Evolutionary conservation across 768 basidiomycete genomes (phyloP).

Genomic region (Trametes sanguinea): DNA sequence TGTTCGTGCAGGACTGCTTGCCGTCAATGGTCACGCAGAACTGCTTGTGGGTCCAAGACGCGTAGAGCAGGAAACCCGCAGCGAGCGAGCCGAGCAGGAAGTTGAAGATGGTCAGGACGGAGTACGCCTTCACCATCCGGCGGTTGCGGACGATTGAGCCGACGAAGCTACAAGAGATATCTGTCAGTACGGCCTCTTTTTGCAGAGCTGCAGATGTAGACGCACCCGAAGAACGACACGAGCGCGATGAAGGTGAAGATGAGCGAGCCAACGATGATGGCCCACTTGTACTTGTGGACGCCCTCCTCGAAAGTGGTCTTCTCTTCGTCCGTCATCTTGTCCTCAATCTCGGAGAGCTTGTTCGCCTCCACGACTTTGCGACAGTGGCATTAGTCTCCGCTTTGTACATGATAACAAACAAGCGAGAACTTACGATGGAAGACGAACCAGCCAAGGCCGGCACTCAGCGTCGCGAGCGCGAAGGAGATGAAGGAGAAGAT

Average conservation of each 20-base stretch:
- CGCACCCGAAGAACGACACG: conserved; percentile 32
- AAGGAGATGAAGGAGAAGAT: conserved; percentile 31
- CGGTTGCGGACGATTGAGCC: conserved; percentile 32
- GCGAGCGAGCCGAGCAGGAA: conserved; percentile 26
- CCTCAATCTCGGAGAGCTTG: conserved; percentile 6
- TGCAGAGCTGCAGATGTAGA: not conserved
- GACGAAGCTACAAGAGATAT: conserved; percentile 26
- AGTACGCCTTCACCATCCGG: conserved; percentile 32
- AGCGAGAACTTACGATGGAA: conserved; percentile 23
- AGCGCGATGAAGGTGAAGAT: conserved; percentile 30
- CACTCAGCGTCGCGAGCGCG: conserved; percentile 5
- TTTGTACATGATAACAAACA: not conserved
- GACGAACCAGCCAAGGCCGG: conserved; percentile 21
- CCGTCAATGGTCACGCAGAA: conserved; percentile 23
- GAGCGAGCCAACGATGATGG: conserved; percentile 23
- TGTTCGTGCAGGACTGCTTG: conserved; percentile 9
- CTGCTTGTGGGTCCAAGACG: conserved; percentile 24
- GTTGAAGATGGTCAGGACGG: conserved; percentile 27
- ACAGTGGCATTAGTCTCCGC: no score
- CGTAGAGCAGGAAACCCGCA: conserved; percentile 27
- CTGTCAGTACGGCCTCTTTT: no score
- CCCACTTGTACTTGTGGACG: conserved; percentile 16
- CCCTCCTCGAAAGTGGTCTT: conserved; percentile 10
- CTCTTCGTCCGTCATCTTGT: not conserved
- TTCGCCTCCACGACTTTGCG: conserved; percentile 19